These are phyloP conservation scores for Cupressus sempervirens DNA, from an alignment of 75 land plant genomes.

Conservation along the genomic window DNA sequence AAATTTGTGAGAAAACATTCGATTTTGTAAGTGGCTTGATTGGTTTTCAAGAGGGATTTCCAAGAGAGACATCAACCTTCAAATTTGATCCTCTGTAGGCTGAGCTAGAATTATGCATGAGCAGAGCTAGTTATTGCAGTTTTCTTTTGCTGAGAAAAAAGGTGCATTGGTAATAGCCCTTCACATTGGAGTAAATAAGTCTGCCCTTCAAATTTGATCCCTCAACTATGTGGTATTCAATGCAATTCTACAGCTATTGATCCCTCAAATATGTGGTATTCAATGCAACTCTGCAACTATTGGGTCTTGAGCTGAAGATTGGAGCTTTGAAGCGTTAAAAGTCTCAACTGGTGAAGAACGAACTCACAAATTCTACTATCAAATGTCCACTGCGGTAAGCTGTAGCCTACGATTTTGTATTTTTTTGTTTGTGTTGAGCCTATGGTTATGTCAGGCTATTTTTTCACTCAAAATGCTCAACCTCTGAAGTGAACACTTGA, in stretches of 20 bases:
- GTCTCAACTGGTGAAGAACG: not conserved
- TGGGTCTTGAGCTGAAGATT: not conserved
- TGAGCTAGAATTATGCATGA: not conserved
- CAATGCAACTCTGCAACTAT: not conserved
- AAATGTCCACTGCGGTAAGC: not conserved
- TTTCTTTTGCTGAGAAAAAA: not conserved
- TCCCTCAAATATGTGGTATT: not conserved
- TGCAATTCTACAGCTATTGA: not conserved
- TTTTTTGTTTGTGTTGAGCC: not conserved
- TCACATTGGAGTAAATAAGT: not conserved
- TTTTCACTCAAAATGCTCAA: not conserved
- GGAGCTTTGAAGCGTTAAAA: not conserved
- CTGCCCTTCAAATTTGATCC: not conserved
- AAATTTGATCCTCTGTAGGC: not conserved
- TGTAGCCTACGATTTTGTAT: not conserved
- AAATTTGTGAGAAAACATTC: not conserved
- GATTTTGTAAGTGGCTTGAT: not conserved
- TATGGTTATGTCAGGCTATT: not conserved
- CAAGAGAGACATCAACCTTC: not conserved
- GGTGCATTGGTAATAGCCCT: not conserved
- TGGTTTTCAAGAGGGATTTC: not conserved
- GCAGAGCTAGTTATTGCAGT: not conserved
- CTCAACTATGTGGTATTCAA: not conserved
- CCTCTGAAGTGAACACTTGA: not conserved
- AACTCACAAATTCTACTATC: not conserved